Evolutionary conservation across 352 stramenopile genomes (phyloP).

Genomic region (Pythium vanterpoolii): DNA sequence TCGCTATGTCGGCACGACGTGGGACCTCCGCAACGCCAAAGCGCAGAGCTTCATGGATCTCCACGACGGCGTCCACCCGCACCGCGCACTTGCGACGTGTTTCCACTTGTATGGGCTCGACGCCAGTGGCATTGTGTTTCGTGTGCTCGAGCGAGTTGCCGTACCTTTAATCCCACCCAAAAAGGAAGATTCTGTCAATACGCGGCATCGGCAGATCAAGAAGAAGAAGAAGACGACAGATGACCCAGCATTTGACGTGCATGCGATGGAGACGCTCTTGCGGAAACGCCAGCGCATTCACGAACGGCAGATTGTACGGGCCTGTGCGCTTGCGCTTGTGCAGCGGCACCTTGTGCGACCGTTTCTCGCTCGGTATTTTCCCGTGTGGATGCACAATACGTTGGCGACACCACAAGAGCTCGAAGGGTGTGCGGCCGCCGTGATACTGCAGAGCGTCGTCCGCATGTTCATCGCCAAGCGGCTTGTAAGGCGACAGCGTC

Average conservation of each 20-base stretch:
- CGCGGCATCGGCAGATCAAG: not conserved
- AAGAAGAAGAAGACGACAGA: not conserved
- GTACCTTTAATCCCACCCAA: conserved; percentile 11
- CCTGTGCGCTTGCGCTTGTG: conserved; percentile 38
- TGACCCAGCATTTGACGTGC: conserved; percentile 40
- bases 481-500: conserved; percentile 12
- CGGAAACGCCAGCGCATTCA: conserved; percentile 35
- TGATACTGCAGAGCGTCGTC: conserved; percentile 40
- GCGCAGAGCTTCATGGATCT: conserved; percentile 51
- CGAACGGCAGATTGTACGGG: conserved; percentile 24
- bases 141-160: conserved; percentile 48
- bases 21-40: conserved; percentile 59
- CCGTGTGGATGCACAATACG: conserved; percentile 24
- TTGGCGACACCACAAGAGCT: not conserved
- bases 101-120: conserved; percentile 41
- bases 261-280: conserved; percentile 49
- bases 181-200: not conserved
- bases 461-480: conserved; percentile 24
- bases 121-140: conserved; percentile 47
- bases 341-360: conserved; percentile 34
- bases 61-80: conserved; percentile 33
- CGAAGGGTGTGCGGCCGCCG: conserved; percentile 31
- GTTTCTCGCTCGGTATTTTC: conserved; percentile 29
- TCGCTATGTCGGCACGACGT: conserved; percentile 63
- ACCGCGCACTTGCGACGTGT: conserved; percentile 38